Evolutionary conservation across 192 early-diverging fungal genomes (phyloP), one percentile per base, ranked within the genome.

Genomic region (Podila horticola): DNA sequence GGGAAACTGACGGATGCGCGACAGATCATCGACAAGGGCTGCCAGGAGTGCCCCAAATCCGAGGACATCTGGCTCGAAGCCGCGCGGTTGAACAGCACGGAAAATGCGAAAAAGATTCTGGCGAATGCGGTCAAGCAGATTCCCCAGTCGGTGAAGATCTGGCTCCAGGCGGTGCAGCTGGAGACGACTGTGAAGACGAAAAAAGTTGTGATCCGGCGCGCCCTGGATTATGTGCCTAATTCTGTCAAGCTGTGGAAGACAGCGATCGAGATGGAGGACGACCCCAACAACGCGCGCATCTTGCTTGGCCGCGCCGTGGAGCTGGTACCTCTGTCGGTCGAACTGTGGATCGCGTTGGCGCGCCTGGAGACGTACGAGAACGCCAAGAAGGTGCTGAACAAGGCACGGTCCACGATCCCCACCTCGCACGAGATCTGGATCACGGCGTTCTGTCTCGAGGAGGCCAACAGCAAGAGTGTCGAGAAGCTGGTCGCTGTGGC

Each of bases 61-160:
- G 97, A 98, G 82, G 98, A 99, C 74, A 89, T 99, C 19, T 99
- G 98, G 98, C 86, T 99, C 33, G 98, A 99, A 75, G 92, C 96
- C 3, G 96, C 96, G 0, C 91, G 97, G 19, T 85, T 99, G 28
- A 96, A 97, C 83, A 93, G 84, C 30, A 72, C 83, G 8, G 92
- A 95, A 7, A 94, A 93, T 49, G 96, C 97, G 12, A 96, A 96
- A 72, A 89, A 92, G 51, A 93, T 99, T 58, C 88, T 99, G n/a
- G 94, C 95, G 13, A 92, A 94, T 69, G 97, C 97, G 4, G 93
- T 96, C 34, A 89, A 94, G 15, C 89, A 95, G 67, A 74, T 98
- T 34, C 98, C 98, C 20, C 93, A 95, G 48, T 95, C 95, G 2
- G 96, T 98, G 65, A 93, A 94, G 52, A 90, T 99, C 29, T 99